phyloP scores from a whole-genome alignment of 2,329 filamentous ascomycete genomes.

The Dothidotthia symphoricarpi region DNA sequence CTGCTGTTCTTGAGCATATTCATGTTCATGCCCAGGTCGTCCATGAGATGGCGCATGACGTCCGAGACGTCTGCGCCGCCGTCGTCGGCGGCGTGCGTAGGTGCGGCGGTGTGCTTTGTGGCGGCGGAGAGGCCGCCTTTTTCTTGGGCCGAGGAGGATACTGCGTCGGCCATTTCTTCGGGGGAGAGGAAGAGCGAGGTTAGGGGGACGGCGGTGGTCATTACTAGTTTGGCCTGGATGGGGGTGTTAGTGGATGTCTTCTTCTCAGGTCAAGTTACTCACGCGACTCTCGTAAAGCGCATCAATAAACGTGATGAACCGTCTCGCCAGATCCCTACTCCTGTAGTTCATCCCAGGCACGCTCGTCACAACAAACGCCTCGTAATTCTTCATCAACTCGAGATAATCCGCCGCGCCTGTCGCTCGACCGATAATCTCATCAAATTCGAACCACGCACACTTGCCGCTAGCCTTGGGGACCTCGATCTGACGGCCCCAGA shows the following conservation, averaged over 20 bases:
- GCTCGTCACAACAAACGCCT: slow-evolving; percentile 87
- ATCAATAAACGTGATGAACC: slow-evolving; percentile 98
- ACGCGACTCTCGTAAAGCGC: slow-evolving; percentile 80
- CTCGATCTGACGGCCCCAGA: slow-evolving; percentile 88
- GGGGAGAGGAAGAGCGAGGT: slow-evolving; percentile 80
- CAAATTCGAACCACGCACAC: slow-evolving; percentile 87
- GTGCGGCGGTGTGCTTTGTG: slow-evolving; percentile 20
- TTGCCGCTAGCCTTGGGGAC: slow-evolving; percentile 86
- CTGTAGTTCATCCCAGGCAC: slow-evolving; percentile 88
- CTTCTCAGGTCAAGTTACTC: slow-evolving; percentile 30
- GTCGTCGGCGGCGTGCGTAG: slow-evolving; percentile 40
- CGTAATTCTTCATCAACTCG: slow-evolving; percentile 84
- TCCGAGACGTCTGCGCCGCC: slow-evolving; percentile 58
- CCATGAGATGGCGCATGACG: slow-evolving; percentile 77
- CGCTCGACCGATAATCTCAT: slow-evolving; percentile 83
- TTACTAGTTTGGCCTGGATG: slow-evolving; percentile 89
- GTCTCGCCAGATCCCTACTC: slow-evolving; percentile 79
- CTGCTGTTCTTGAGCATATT: slow-evolving; percentile 78
- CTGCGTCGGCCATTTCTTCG: slow-evolving; percentile 46
- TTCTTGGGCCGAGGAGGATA: slow-evolving; percentile 40
- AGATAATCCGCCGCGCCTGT: slow-evolving; percentile 94
- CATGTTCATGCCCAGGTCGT: slow-evolving; percentile 83
- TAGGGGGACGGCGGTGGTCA: slow-evolving; percentile 84
- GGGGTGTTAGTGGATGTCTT: too few relatives aligned
- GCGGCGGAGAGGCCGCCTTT: slow-evolving; percentile 43